Conservation (phyloP, 352 stramenopile species). For the Globisporangium heterothallicum region DNA sequence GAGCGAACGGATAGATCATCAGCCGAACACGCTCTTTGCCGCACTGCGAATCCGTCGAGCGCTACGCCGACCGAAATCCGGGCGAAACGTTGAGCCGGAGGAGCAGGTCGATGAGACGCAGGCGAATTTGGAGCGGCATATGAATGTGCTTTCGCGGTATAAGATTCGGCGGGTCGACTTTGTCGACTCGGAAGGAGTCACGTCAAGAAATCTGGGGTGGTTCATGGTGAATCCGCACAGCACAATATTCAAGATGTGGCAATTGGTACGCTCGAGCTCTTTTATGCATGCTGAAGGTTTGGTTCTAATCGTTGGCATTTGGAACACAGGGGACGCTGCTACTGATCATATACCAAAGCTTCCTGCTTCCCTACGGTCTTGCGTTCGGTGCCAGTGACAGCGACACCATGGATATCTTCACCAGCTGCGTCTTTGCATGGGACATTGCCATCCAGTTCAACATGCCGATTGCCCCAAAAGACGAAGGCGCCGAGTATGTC, state of each 20-base stretch:
- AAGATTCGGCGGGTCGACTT: conserved; percentile 63
- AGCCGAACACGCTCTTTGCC: conserved; percentile 52
- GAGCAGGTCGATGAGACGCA: conserved; percentile 32
- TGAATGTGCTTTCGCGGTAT: conserved; percentile 70
- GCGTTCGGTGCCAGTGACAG: conserved; percentile 55
- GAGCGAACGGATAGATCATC: background rate
- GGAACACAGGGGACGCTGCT: conserved; percentile 53
- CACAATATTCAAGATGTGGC: conserved; percentile 67
- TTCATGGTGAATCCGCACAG: conserved; percentile 72
- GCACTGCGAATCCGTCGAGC: conserved; percentile 46
- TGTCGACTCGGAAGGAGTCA: conserved; percentile 25
- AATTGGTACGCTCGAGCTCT: conserved; percentile 37
- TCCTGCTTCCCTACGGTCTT: conserved; percentile 63
- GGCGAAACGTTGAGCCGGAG: conserved; percentile 1
- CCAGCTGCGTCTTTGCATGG: conserved; percentile 60
- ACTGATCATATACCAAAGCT: conserved; percentile 75
- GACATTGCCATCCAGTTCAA: conserved; percentile 79
- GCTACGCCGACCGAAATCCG: conserved; percentile 31
- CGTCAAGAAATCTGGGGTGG: conserved; percentile 32
- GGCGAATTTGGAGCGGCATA: conserved; percentile 56
- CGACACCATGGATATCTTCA: conserved; percentile 40
- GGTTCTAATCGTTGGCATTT: background rate
- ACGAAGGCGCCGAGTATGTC: conserved; percentile 54
- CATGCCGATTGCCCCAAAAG: conserved; percentile 37
- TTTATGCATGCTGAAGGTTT: background rate